Base-by-base conservation (phyloP, 2,329 filamentous ascomycete species). In the Lasiodiplodia citricola region DNA sequence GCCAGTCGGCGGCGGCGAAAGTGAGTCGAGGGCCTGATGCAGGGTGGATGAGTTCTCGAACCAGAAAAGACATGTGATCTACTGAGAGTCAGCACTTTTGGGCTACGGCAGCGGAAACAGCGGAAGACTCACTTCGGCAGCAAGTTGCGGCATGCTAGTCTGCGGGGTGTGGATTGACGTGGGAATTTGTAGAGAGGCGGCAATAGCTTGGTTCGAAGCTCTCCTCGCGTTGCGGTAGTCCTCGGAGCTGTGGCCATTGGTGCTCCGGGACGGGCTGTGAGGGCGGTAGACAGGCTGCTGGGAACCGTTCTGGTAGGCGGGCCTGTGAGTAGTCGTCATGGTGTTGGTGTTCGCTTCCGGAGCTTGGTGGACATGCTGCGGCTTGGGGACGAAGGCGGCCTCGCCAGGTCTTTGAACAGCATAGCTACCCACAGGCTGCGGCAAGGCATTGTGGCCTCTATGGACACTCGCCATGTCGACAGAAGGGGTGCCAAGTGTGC, bases 51-150 rank as follows among this genome's bases (percentile, higher is more conserved):
- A 91, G 18, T 91, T 92, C 80, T 98, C 94, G 78, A 98, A 98
- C 95, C 96, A 98, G 82, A 98, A 97, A 16, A 99, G 86, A 77
- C 95, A 97, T 14, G 95, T 97, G 80, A 98, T 92, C 92, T 97
- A 75, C 4, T 10, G 6, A 18, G 21, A 38, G 47, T 64, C 31
- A 64, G 60, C 25, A 18, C 25, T 7, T 28, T 18, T 5, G 11
- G 21, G 5, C 69, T 55, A 21, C 69, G 25, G 56, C 70, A 70
- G 69, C 8, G 16, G 18, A 28, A 16, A 54, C 3, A 14, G 4
- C 51, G 8, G 31, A 18, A 10, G 2, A 66, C 6, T 13, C 38
- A 81, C 80, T 74, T 81, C 80, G 13, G 79, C 80, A 64, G 80
- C 79, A 63, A 81, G 69, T 70, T 81, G 79, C 3, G 79, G 78